Evolutionary conservation across 768 basidiomycete genomes (phyloP).

Genomic region (Rhodosporidiobolus odoratus): DNA sequence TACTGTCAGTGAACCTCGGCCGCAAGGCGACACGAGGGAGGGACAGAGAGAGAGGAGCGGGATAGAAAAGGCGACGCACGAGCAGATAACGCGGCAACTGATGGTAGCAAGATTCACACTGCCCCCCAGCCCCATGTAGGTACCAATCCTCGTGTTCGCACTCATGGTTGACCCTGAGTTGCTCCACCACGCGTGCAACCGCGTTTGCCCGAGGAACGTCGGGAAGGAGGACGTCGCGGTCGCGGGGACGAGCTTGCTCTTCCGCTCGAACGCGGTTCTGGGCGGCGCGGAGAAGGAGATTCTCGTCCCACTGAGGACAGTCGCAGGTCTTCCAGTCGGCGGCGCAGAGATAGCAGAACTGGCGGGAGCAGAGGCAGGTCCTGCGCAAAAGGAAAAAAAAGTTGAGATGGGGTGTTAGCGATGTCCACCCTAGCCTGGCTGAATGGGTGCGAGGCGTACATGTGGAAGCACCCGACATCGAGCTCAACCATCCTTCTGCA

Average conservation of each 20-base stretch:
- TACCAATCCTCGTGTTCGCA: neutral
- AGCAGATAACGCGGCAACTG: neutral
- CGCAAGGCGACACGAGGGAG: too few species aligned
- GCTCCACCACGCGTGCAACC: conserved; percentile 46
- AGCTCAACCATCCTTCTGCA: conserved; percentile 59
- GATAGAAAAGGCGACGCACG: neutral
- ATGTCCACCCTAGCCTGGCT: neutral
- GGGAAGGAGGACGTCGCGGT: neutral
- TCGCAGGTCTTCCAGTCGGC: conserved; percentile 59
- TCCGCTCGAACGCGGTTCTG: conserved; percentile 45
- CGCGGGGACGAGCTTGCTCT: neutral
- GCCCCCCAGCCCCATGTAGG: neutral
- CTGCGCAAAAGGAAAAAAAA: neutral
- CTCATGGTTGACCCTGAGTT: conserved; percentile 43
- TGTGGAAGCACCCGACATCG: conserved; percentile 59
- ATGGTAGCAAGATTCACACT: neutral
- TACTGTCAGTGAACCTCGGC: too few species aligned
- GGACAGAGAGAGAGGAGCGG: conserved; percentile 13
- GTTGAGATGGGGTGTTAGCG: neutral
- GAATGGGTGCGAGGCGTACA: conserved; percentile 40
- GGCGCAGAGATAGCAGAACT: conserved; percentile 66
- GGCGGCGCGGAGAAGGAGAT: conserved; percentile 49
- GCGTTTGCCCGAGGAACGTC: conserved; percentile 21
- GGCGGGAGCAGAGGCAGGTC: conserved; percentile 53
- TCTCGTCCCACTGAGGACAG: conserved; percentile 65